phyloP scores from a whole-genome alignment of 2,329 filamentous ascomycete genomes.

The Fusarium tupiense region DNA sequence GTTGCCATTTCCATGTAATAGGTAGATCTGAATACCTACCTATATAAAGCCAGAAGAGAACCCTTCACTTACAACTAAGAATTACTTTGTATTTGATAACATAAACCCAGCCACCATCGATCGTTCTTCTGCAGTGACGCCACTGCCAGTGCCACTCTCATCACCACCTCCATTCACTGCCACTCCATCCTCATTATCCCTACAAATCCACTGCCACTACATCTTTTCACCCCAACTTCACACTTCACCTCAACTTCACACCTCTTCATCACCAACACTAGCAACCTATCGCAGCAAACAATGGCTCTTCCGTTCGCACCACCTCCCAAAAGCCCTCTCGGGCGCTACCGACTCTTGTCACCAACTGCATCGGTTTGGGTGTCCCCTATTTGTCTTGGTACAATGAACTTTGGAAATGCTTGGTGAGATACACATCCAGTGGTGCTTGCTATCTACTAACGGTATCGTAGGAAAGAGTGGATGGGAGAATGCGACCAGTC shows the following conservation, averaged over 20 bases:
- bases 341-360: conserved; percentile 72
- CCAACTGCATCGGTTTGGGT: conserved; percentile 73
- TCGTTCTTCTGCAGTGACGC: neutral
- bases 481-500: conserved; percentile 74
- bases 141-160: neutral
- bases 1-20: neutral
- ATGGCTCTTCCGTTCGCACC: conserved; percentile 52
- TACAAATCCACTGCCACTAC: neutral
- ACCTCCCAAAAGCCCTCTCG: conserved; percentile 67
- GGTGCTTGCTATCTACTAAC: neutral
- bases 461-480: conserved; percentile 54
- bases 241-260: neutral
- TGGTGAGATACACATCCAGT: conserved; percentile 48
- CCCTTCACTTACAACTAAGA: neutral
- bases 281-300: neutral
- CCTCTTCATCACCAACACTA: neutral
- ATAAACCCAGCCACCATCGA: neutral
- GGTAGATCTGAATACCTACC: neutral
- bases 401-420: conserved; percentile 71
- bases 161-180: neutral
- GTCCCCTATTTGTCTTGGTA: conserved; percentile 72
- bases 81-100: neutral
- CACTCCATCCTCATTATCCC: neutral
- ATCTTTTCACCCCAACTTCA: neutral
- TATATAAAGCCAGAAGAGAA: neutral